Base-by-base conservation (phyloP, 2,329 filamentous ascomycete genomes). In the Microdochium nivale region DNA sequence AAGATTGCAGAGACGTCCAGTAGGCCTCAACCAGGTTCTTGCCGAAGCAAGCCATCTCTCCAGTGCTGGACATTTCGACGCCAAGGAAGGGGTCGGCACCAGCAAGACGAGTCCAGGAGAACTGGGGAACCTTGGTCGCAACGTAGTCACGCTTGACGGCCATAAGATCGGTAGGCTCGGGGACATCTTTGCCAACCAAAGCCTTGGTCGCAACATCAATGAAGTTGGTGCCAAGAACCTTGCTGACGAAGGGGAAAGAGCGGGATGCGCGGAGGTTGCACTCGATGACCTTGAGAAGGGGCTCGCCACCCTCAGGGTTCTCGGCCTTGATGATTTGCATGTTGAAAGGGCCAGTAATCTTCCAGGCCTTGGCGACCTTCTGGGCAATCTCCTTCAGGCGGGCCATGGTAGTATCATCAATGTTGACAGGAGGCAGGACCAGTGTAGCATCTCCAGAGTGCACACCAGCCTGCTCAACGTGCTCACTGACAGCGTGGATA, bases 311-410 rank as follows among this genome's bases (percentile, higher is more conserved):
- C 53, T 88, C 84, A 30, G 86, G 82, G 63, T 87, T 77, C 13
- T 88, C 79, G 33, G 88, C 90, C 76, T 95, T 95, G 80, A 99
- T 97, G 72, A 99, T 95, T 68, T 99, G 94, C 92, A 99, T 97
- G 80, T 99, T 99, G 83, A 97, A 99, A 53, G 94, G 94, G 51
- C 94, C 94, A 21, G 90, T 97, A 69, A 97, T 97, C 65, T 81
- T 90, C 90, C 92, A 96, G 48, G 94, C 94, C 73, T 94, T 88
- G 59, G 94, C 94, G 50, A 99, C 91, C 81, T 96, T 97, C 70
- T 91, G 73, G 16, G 94, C 92, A 61, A 99, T 97, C 60, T 89
- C 89, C 83, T 96, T 97, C 65, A 96, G 82, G 55, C 94, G 89
- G 58, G 81, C 82, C 80, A 96, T 87, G 58, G 86, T 87, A 53